phyloP scores from a whole-genome alignment of 345 rosid genomes.

The Aquilaria sinensis region DNA sequence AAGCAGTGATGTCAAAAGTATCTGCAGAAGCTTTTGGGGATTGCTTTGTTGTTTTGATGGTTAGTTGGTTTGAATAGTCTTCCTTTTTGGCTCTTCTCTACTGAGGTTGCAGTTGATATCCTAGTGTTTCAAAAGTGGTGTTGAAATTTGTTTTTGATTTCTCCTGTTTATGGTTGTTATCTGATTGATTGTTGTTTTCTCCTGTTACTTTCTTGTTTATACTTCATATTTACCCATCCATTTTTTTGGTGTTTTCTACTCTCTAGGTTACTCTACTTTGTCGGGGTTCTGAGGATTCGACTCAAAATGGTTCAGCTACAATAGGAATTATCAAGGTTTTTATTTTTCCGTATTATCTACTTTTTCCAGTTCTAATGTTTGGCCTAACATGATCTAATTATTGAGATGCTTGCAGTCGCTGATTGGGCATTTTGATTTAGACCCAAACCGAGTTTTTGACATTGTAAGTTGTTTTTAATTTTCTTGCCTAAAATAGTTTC shows the following conservation, averaged over 20 bases:
- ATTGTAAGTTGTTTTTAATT: conserved; percentile 56
- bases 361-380: conserved; percentile 5
- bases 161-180: too few relatives aligned
- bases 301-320: conserved; percentile 56
- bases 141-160: too few relatives aligned
- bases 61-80: too few relatives aligned
- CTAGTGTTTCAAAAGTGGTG: too few relatives aligned
- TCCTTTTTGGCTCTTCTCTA: too few relatives aligned
- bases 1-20: too few relatives aligned
- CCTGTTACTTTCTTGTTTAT: too few relatives aligned
- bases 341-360: conserved; percentile 7
- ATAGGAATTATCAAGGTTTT: conserved; percentile 94
- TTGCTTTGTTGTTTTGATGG: too few relatives aligned
- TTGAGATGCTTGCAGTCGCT: conserved; percentile 63
- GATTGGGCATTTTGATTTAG: conserved; percentile 98
- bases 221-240: too few relatives aligned
- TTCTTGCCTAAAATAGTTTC: not conserved
- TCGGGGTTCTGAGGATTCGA: conserved; percentile 65
- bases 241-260: not conserved
- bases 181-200: too few relatives aligned
- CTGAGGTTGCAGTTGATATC: too few relatives aligned
- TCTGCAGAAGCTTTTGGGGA: too few relatives aligned
- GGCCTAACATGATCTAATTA: conserved; percentile 17
- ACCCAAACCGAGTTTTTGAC: conserved; percentile 99
- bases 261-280: conserved; percentile 86